A percentile compares a stretch with the other conserved stretches of the same genome.
Conservation (phyloP, 805 yeast genomes). For the Wickerhamomyces rabaulensis region DNA sequence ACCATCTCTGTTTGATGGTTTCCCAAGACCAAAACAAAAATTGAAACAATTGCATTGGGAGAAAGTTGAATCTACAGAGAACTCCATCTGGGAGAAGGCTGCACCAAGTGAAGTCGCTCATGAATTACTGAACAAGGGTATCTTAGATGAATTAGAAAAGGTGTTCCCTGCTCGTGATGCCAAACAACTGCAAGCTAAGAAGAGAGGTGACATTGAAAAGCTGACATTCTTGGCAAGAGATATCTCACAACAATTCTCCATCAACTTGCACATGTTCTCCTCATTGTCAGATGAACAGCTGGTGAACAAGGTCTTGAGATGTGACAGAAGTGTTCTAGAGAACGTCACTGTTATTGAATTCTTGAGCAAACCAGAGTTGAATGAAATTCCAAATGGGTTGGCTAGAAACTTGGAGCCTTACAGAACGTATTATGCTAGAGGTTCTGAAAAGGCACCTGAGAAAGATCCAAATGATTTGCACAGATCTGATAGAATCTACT, state of each 20-base stretch:
- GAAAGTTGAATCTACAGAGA: conserved; percentile 74
- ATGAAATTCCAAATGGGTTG: conserved; percentile 67
- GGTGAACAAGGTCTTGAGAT: conserved; percentile 64
- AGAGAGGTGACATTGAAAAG: conserved; percentile 25
- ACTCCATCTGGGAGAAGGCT: conserved; percentile 80
- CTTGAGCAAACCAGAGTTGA: conserved; percentile 66
- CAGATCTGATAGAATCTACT: conserved; percentile 78
- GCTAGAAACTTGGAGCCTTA: conserved; percentile 77
- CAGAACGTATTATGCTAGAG: conserved; percentile 53
- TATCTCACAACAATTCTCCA: conserved; percentile 90
- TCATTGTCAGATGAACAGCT: conserved; percentile 57
- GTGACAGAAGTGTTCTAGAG: conserved; percentile 66
- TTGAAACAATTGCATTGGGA: conserved; percentile 98
- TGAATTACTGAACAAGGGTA: conserved; percentile 68
- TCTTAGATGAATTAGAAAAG: conserved; percentile 76
- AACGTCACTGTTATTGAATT: conserved; percentile 80
- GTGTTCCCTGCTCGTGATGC: conserved; percentile 81
- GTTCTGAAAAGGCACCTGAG: conserved; percentile 36
- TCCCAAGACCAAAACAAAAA: conserved; percentile 35
- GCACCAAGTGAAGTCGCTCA: conserved; percentile 50
- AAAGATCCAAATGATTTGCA: conserved; percentile 75
- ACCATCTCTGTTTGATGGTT: conserved; percentile 9
- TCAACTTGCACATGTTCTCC: conserved; percentile 78
- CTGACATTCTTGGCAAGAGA: conserved; percentile 74
- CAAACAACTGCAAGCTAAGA: conserved; percentile 36